These are phyloP conservation scores for Cystodermella granulosa DNA, from an alignment of 1,284 basidiomycete genomes.

Conservation along the genomic window DNA sequence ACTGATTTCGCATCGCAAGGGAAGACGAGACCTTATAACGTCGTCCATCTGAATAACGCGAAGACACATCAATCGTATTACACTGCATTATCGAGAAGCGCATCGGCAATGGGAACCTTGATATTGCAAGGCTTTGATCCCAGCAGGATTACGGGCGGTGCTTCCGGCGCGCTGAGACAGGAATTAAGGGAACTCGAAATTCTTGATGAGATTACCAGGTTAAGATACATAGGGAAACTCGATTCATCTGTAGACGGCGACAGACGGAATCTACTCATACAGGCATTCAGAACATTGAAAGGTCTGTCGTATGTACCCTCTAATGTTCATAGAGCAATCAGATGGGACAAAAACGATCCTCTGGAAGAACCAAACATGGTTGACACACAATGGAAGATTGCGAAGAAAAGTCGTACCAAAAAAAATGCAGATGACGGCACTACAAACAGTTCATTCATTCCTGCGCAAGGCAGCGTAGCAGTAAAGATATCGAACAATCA, in stretches of 20 bases:
- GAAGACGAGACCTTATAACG: conserved; percentile 21
- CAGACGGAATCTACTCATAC: conserved; percentile 11
- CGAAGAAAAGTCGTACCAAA: too few species aligned
- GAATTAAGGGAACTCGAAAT: conserved; percentile 29
- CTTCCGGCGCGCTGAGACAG: conserved; percentile 20
- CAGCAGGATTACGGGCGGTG: conserved; percentile 15
- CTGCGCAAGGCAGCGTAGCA: too few species aligned
- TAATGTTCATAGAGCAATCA: not conserved
- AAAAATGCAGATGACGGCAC: too few species aligned
- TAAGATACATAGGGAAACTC: conserved; percentile 16
- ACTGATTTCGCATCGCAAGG: conserved; percentile 30
- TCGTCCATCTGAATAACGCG: conserved; percentile 21
- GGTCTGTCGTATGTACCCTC: not conserved
- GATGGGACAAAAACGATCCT: not conserved
- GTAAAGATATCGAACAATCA: too few species aligned
- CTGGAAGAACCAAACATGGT: not conserved
- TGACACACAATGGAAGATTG: too few species aligned
- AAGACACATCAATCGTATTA: conserved; percentile 22
- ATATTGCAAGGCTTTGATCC: conserved; percentile 24
- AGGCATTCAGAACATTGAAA: conserved; percentile 6
- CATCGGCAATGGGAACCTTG: conserved; percentile 21
- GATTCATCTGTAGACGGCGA: conserved; percentile 6
- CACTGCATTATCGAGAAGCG: conserved; percentile 23
- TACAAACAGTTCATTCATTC: too few species aligned
- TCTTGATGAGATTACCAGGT: conserved; percentile 23